Percentiles rank a stretch among this genome's conserved stretches.
Evolutionary conservation across 116 monocot genomes (phyloP).

Genomic region (Iris pallida): DNA sequence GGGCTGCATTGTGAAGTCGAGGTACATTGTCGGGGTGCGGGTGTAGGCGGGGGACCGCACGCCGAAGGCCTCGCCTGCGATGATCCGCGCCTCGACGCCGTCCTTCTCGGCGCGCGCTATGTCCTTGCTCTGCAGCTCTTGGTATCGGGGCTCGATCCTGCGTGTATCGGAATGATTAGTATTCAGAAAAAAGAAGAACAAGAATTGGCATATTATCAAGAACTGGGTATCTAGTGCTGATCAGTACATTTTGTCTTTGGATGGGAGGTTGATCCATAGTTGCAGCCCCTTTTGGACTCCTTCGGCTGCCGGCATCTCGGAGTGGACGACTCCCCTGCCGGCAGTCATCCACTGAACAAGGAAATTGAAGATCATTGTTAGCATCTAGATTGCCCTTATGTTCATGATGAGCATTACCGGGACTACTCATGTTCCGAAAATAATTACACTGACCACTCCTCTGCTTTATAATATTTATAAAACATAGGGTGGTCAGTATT

Average conservation of each 20-base stretch:
- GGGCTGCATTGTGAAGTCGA: constrained; percentile 61
- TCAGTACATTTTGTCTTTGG: constrained; percentile 57
- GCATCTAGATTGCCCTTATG: no score
- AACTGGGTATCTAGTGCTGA: background rate
- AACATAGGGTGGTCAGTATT: background rate
- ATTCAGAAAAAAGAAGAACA: background rate
- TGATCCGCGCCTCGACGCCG: constrained; percentile 53
- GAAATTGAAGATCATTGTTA: background rate
- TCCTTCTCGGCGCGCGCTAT: constrained; percentile 20
- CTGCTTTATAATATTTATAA: background rate
- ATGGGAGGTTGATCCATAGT: constrained; percentile 82
- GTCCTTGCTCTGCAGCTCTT: constrained; percentile 60
- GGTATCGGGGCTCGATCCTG: constrained; percentile 70
- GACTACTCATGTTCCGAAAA: no score
- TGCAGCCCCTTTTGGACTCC: constrained; percentile 52
- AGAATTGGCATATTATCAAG: background rate
- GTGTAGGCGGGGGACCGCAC: constrained; percentile 47
- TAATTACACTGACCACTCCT: no score
- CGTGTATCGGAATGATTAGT: background rate
- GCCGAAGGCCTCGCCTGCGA: constrained; percentile 50
- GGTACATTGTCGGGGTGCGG: constrained; percentile 51
- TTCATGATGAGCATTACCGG: no score
- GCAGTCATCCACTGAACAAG: constrained; percentile 69
- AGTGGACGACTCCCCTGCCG: constrained; percentile 67
- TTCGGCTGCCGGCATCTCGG: constrained; percentile 58